Conservation (phyloP, 805 yeast genomes). For the Cyberlindnera galapagoensis region DNA sequence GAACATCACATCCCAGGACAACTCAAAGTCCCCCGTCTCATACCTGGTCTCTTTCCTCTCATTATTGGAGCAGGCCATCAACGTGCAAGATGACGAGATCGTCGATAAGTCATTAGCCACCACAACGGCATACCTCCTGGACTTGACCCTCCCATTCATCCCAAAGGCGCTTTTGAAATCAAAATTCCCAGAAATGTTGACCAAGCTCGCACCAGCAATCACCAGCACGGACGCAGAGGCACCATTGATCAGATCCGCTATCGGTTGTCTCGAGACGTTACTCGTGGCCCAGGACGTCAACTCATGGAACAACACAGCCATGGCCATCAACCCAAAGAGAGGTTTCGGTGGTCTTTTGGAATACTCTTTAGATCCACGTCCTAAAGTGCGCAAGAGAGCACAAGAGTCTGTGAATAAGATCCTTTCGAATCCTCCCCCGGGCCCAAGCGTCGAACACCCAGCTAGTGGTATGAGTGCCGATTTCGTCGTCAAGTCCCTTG, state of each 20-base stretch:
- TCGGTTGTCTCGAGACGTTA: conserved; percentile 79
- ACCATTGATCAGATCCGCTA: conserved; percentile 72
- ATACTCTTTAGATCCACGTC: conserved; percentile 79
- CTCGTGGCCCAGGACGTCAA: conserved; percentile 73
- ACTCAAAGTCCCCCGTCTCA: conserved; percentile 59
- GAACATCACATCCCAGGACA: conserved; percentile 44
- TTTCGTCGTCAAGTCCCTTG: conserved; percentile 51
- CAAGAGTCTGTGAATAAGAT: conserved; percentile 75
- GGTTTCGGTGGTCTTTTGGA: conserved; percentile 75
- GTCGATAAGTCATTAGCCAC: conserved; percentile 61
- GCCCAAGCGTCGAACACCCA: conserved; percentile 73
- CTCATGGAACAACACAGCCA: conserved; percentile 61
- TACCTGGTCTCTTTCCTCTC: conserved; percentile 83
- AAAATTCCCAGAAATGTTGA: conserved; percentile 70
- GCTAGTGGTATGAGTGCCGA: conserved; percentile 69
- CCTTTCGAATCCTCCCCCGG: conserved; percentile 60
- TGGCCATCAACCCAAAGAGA: conserved; percentile 61
- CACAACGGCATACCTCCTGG: conserved; percentile 74
- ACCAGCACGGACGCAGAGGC: conserved; percentile 67
- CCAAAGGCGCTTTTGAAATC: conserved; percentile 64
- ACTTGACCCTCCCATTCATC: conserved; percentile 67
- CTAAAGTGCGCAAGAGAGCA: conserved; percentile 93
- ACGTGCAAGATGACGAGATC: conserved; percentile 40
- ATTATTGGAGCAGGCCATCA: conserved; percentile 65
- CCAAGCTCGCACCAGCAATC: conserved; percentile 76